These are phyloP conservation scores for Pseudonitzschia multiseries DNA, from an alignment of 108 stramenopile genomes.

Conservation along the genomic window DNA sequence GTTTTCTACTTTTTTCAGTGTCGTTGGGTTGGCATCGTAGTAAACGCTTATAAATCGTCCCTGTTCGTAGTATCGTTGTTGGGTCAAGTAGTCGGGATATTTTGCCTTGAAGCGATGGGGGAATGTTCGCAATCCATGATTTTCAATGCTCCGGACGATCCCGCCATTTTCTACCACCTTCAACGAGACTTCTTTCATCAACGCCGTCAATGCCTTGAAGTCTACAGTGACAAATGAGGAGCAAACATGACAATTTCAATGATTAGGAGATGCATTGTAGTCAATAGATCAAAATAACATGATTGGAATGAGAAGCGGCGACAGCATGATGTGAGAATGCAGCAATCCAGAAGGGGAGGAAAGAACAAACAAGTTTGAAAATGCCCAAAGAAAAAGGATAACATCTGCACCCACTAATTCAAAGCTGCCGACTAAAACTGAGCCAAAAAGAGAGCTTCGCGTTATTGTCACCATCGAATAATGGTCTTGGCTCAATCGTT, in stretches of 20 bases:
- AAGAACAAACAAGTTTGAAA: not conserved
- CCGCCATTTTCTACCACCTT: constrained; percentile 82
- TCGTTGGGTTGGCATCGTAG: constrained; percentile 75
- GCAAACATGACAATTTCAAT: not conserved
- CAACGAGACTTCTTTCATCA: constrained; percentile 69
- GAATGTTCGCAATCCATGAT: constrained; percentile 83
- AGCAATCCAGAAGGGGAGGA: not conserved
- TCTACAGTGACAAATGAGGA: constrained; percentile 25
- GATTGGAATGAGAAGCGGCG: not conserved
- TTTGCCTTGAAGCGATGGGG: constrained; percentile 84
- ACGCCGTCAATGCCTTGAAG: constrained; percentile 55
- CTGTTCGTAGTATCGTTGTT: constrained; percentile 81
- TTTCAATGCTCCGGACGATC: constrained; percentile 83
- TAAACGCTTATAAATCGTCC: constrained; percentile 82
- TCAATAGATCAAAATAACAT: not conserved
- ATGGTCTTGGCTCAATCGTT: too few relatives aligned
- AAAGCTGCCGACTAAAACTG: too few relatives aligned
- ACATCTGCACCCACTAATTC: too few relatives aligned
- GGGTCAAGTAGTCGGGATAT: constrained; percentile 65
- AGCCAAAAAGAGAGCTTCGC: too few relatives aligned
- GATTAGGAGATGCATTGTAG: not conserved
- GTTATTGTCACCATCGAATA: too few relatives aligned
- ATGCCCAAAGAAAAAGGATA: not conserved
- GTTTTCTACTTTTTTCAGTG: constrained; percentile 61
- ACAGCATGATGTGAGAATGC: not conserved